These are phyloP conservation scores for Capsicum chinense DNA, from an alignment of 257 asterid genomes.

Conservation along the genomic window DNA sequence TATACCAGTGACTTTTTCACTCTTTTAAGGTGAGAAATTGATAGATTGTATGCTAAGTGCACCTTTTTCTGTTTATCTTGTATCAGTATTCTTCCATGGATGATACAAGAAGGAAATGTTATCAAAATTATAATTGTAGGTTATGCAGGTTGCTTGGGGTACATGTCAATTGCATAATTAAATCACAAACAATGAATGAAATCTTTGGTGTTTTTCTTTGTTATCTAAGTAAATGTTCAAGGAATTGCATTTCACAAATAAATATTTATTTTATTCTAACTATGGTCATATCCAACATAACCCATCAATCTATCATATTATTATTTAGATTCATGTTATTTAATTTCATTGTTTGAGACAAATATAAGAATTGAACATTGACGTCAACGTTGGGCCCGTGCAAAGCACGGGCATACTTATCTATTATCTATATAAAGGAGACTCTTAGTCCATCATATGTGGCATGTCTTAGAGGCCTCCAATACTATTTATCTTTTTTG, in stretches of 20 bases:
- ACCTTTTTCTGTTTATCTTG: background rate
- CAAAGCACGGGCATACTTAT: too few species aligned
- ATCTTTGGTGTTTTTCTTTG: background rate
- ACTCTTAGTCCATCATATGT: too few species aligned
- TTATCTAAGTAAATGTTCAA: background rate
- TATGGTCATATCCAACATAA: too few species aligned
- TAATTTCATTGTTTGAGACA: too few species aligned
- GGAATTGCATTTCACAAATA: background rate
- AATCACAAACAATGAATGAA: conserved; percentile 27
- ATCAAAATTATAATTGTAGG: conserved; percentile 22
- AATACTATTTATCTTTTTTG: too few species aligned
- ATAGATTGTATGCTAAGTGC: conserved; percentile 12
- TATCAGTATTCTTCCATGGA: conserved; percentile 18
- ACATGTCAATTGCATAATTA: conserved; percentile 31
- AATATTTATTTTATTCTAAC: too few species aligned
- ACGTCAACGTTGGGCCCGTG: too few species aligned
- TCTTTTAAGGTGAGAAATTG: conserved; percentile 11
- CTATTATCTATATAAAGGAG: too few species aligned
- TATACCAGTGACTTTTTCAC: conserved; percentile 56
- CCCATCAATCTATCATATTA: too few species aligned
- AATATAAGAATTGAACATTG: too few species aligned
- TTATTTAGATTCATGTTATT: too few species aligned
- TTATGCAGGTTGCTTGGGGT: conserved; percentile 25
- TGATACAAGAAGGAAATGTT: background rate
- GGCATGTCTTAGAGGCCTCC: too few species aligned